Evolutionary conservation across 164 flowering plant genomes (phyloP).

Genomic region (Nymphaea colorata): DNA sequence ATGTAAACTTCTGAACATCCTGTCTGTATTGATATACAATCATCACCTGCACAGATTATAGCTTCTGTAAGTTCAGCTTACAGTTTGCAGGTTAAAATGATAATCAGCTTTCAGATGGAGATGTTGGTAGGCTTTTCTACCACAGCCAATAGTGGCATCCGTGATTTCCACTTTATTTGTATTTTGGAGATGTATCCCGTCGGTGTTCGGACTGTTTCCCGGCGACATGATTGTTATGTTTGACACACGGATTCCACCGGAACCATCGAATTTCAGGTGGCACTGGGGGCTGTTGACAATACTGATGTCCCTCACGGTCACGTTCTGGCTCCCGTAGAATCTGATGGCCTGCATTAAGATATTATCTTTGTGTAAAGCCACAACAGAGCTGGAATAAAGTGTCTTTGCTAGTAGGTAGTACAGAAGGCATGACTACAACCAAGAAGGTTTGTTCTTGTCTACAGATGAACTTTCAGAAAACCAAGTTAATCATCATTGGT

Average conservation of each 20-base stretch:
- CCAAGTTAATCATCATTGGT: not conserved
- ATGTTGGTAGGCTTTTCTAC: constrained; percentile 18
- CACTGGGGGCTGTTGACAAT: constrained; percentile 75
- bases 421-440: not conserved
- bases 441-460: not conserved
- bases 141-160: constrained; percentile 52
- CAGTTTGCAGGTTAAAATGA: not conserved
- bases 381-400: too few relatives aligned
- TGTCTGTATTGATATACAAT: constrained; percentile 86
- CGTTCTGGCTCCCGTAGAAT: constrained; percentile 48
- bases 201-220: constrained; percentile 74
- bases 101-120: not conserved
- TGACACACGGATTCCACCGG: constrained; percentile 28
- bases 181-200: constrained; percentile 84
- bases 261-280: constrained; percentile 72
- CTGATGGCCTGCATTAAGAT: constrained; percentile 45
- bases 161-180: constrained; percentile 57
- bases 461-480: not conserved
- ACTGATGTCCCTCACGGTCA: constrained; percentile 45
- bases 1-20: constrained; percentile 62
- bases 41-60: constrained; percentile 53
- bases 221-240: constrained; percentile 75
- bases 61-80: not conserved
- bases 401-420: too few relatives aligned
- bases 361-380: too few relatives aligned